Conservation (phyloP, 2,329 filamentous ascomycete species). For the Davidsoniella neocaledoniae region DNA sequence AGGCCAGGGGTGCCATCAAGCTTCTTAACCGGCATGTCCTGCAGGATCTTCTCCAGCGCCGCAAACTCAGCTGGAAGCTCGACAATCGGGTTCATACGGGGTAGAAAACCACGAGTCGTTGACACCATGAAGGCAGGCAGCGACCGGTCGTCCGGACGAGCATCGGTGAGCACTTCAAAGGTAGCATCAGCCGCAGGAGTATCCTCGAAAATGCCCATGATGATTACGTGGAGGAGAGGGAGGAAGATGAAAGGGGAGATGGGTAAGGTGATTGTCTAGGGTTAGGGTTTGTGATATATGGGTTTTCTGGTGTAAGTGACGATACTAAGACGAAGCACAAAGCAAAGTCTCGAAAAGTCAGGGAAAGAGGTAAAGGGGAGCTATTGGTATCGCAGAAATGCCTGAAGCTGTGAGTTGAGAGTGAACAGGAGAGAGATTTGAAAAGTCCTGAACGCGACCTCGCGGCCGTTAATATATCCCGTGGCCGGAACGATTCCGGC, state of each 20-base stretch:
- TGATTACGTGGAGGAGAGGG: slow-evolving; percentile 7
- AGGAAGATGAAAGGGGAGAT: neutral
- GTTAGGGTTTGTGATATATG: slow-evolving; percentile 1
- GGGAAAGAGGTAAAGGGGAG: slow-evolving; percentile 14
- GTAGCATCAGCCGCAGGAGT: slow-evolving; percentile 16
- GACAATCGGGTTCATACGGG: slow-evolving; percentile 44
- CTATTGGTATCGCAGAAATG: slow-evolving; percentile 1
- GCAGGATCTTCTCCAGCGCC: slow-evolving; percentile 52
- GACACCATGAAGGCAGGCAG: slow-evolving; percentile 67
- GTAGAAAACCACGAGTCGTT: slow-evolving; percentile 57
- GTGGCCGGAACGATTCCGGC: slow-evolving; percentile 20
- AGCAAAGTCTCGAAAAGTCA: slow-evolving; percentile 9
- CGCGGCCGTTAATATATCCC: slow-evolving; percentile 27
- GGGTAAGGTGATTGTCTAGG: neutral
- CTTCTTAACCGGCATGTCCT: slow-evolving; percentile 65
- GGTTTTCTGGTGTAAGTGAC: slow-evolving; percentile 8
- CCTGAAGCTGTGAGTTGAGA: neutral
- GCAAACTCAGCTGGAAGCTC: slow-evolving; percentile 58
- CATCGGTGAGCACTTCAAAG: slow-evolving; percentile 48
- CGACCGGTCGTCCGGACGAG: slow-evolving; percentile 41
- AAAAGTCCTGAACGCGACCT: neutral
- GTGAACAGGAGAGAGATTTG: neutral
- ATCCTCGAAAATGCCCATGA: slow-evolving; percentile 9
- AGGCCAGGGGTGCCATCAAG: slow-evolving; percentile 58
- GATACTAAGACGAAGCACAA: slow-evolving; percentile 12